Evolutionary conservation across 2,329 filamentous ascomycete genomes (phyloP), one percentile per base, ranked within the genome.

Genomic region (Cercospora janseana): DNA sequence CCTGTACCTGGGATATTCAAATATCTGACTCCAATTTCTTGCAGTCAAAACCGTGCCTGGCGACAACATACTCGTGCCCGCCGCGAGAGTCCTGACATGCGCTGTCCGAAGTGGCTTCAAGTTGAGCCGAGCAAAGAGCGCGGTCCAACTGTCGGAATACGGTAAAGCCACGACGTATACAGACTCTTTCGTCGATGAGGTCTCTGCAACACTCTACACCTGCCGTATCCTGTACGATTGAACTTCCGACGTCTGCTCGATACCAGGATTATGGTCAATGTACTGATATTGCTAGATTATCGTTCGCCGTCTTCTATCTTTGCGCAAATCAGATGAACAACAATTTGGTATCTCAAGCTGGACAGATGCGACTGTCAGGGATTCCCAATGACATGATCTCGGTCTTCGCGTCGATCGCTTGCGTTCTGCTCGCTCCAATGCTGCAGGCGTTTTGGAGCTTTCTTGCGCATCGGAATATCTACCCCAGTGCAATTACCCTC

Each of bases 391-490:
- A 71, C 32, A 48, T 69, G n/a, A 43, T 70, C 0, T 61, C 62
- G 0, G 60, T 57, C n/a, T 45, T 55, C 20, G 49, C 42, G 6
- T 38, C 43, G 2, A 41, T 55, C n/a, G 44, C 52, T 13, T 55
- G 52, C 38, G 23, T 52, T 10, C 16, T 55, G 3, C 34, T 55
- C 12, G 45, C 43, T 6, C 52, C 52, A 16, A 5, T 49, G 3
- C 15, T 55, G 5, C 52, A 52, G 29, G 38, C 24, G 10, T 10
- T 46, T 4, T 51, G 32, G 29, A 44, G 9, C 21, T 40, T 35
- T 32, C 44, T 55, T 4, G 52, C 52, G 4, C 79, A 82, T 15
- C 66, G 67, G 13, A 79, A 85, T 58, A 83, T 70, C n/a, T 34
- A 67, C 10, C 54, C 68, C 29, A 61, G 62, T 1, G 66, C 68